Conservation (phyloP, 805 yeast species). For the Sugiyamaella valdiviana region DNA sequence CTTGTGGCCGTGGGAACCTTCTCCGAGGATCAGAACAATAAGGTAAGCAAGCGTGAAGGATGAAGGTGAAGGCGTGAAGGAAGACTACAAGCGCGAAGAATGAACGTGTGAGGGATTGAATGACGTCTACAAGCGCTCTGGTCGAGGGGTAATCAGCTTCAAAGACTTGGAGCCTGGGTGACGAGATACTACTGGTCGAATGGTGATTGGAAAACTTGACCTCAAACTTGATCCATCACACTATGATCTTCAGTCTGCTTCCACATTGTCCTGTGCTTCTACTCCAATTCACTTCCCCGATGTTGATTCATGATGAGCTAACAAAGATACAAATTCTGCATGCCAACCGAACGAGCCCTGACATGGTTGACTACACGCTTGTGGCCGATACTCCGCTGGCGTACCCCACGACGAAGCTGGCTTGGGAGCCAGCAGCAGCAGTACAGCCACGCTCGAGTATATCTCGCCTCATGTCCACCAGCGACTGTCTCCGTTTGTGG, state of each 20-base stretch:
- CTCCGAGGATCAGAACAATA: constrained; percentile 70
- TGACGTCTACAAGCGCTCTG: no score
- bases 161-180: no score
- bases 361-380: constrained; percentile 36
- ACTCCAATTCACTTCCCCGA: background rate
- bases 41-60: constrained; percentile 30
- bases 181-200: no score
- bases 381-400: constrained; percentile 49
- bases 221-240: no score
- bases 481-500: constrained; percentile 67
- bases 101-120: no score
- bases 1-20: constrained; percentile 67
- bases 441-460: background rate
- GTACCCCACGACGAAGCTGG: constrained; percentile 65
- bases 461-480: constrained; percentile 57
- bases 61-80: background rate
- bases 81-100: background rate
- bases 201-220: no score
- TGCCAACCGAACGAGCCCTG: constrained; percentile 19
- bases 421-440: constrained; percentile 57
- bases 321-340: constrained; percentile 9
- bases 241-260: no score
- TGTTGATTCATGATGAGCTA: background rate
- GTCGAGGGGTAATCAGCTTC: no score
- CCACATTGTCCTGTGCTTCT: background rate